Percentiles rank a stretch among this genome's conserved stretches.
Conservation (phyloP, 2,329 filamentous ascomycete species). For the Rutstroemia sydowiana region DNA sequence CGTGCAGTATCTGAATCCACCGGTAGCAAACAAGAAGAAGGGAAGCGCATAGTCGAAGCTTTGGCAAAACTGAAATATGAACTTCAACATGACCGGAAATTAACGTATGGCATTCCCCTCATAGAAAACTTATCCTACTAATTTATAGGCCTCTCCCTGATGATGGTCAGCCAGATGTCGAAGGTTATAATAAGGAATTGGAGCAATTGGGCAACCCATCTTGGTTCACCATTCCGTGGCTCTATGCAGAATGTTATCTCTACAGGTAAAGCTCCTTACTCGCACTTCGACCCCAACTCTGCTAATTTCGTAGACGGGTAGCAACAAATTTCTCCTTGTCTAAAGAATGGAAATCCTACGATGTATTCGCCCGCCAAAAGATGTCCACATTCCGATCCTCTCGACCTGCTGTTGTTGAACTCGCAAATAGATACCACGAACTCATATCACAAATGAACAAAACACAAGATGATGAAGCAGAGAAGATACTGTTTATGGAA, state of each 20-base stretch:
- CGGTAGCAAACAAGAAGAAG: constrained; percentile 65
- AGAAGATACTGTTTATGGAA: constrained; percentile 75
- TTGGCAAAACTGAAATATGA: constrained; percentile 88
- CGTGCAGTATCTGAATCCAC: constrained; percentile 50
- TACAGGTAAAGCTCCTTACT: constrained; percentile 47
- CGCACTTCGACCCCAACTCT: background rate
- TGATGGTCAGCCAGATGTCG: constrained; percentile 46
- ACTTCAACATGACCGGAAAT: constrained; percentile 75
- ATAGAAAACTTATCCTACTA: constrained; percentile 37
- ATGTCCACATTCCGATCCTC: constrained; percentile 88
- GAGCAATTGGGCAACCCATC: constrained; percentile 62
- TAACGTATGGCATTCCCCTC: constrained; percentile 53
- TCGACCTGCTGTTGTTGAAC: constrained; percentile 74
- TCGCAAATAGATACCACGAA: constrained; percentile 71
- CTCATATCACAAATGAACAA: constrained; percentile 58
- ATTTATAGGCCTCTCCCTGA: constrained; percentile 41
- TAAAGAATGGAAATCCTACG: constrained; percentile 80
- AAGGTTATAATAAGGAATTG: constrained; percentile 79
- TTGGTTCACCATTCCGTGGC: constrained; percentile 84
- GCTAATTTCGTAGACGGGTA: constrained; percentile 54
- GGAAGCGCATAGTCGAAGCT: constrained; percentile 75
- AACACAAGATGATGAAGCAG: constrained; percentile 47
- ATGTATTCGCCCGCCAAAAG: constrained; percentile 86
- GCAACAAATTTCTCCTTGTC: constrained; percentile 70
- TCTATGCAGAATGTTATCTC: constrained; percentile 90